phyloP scores from a whole-genome alignment of 1,284 basidiomycete genomes.

The Ganoderma leucocontextum region DNA sequence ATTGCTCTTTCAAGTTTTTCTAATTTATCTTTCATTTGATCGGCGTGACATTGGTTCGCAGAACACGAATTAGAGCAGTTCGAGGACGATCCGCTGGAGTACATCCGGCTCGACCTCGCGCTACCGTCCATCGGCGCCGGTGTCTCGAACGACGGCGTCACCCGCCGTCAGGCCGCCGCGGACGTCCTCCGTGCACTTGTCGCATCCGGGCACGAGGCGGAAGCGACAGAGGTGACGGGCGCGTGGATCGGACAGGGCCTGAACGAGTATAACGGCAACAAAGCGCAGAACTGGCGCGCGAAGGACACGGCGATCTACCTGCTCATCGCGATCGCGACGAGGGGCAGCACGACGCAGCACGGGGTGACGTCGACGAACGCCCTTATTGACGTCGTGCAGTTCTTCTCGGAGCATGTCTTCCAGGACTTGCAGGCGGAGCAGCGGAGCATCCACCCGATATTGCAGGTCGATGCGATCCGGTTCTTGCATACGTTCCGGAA shows the following conservation, averaged over 20 bases:
- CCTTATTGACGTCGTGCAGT: conserved; percentile 93
- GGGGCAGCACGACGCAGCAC: conserved; percentile 85
- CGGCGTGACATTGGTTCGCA: conserved; percentile 25
- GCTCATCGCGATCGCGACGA: conserved; percentile 89
- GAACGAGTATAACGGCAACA: conserved; percentile 69
- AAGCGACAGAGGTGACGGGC: conserved; percentile 88
- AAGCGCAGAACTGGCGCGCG: conserved; percentile 83
- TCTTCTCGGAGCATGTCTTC: conserved; percentile 94
- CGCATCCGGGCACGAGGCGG: conserved; percentile 79
- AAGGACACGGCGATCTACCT: conserved; percentile 98
- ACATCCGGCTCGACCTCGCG: conserved; percentile 88
- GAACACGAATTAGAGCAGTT: conserved; percentile 96
- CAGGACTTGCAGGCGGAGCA: conserved; percentile 83
- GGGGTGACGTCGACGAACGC: conserved; percentile 95
- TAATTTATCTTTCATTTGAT: too few relatives aligned
- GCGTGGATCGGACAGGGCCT: conserved; percentile 85
- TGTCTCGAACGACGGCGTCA: conserved; percentile 62
- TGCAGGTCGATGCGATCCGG: conserved; percentile 96
- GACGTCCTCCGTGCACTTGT: conserved; percentile 92
- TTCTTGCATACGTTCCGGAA: conserved; percentile 96
- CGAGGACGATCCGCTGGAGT: conserved; percentile 97
- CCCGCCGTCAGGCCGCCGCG: conserved; percentile 90
- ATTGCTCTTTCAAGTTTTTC: too few relatives aligned
- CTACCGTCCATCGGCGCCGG: conserved; percentile 61
- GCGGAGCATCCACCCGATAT: conserved; percentile 83